These are phyloP conservation scores for Starmerella bombi DNA, from an alignment of 805 yeast genomes.

Conservation along the genomic window DNA sequence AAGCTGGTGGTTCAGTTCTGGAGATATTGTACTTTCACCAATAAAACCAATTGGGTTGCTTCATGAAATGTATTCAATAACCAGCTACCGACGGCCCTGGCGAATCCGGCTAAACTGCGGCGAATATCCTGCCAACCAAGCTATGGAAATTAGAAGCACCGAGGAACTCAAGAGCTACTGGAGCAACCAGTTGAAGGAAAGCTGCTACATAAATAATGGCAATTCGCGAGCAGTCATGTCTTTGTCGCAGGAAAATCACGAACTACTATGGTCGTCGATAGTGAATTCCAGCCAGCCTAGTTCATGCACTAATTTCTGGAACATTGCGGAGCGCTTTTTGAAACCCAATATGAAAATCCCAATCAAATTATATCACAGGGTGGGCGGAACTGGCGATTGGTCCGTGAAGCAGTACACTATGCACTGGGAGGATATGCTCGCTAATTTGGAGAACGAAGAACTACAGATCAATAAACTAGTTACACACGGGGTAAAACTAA, in stretches of 20 bases:
- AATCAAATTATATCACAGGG: conserved; percentile 1
- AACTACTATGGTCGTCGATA: conserved; percentile 37
- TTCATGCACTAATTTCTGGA: conserved; percentile 23
- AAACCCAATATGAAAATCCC: conserved; percentile 4
- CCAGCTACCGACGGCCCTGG: conserved; percentile 30
- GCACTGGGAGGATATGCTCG: conserved; percentile 3
- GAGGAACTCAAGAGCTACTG: conserved; percentile 39
- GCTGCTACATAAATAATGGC: conserved; percentile 62
- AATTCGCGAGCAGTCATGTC: conserved; percentile 71
- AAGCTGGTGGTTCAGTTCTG: conserved; percentile 16
- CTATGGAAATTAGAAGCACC: conserved; percentile 31
- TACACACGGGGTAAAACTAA: conserved; percentile 33
- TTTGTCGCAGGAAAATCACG: conserved; percentile 49
- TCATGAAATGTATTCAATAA: conserved; percentile 9
- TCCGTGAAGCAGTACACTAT: conserved; percentile 1
- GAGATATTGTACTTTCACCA: conserved; percentile 11
- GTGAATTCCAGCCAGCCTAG: conserved; percentile 13
- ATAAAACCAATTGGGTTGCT: conserved; percentile 20
- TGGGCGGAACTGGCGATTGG: not conserved
- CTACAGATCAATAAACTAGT: conserved; percentile 24
- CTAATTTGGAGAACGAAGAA: conserved; percentile 28
- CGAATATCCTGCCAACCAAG: conserved; percentile 33
- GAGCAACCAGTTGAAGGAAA: conserved; percentile 72
- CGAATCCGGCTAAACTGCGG: conserved; percentile 33
- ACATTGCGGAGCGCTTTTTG: conserved; percentile 18